phyloP scores from a whole-genome alignment of 139 green algal genomes.

The Protoeuglena noctilucae region DNA sequence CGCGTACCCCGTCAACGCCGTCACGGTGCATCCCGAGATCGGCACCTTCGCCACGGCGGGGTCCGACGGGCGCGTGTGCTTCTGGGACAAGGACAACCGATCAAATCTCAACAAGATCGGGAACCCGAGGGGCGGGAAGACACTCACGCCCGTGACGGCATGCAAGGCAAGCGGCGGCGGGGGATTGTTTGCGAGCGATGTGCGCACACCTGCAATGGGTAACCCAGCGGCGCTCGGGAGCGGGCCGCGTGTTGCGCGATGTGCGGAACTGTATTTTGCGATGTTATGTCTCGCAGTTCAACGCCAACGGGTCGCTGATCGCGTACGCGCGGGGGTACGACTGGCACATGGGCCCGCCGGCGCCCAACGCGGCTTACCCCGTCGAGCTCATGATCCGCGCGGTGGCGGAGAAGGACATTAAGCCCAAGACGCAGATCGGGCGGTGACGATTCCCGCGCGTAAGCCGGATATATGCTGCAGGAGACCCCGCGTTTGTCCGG shows the following conservation, averaged over 20 bases:
- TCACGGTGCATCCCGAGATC: neutral
- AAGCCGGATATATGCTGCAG: too few relatives aligned
- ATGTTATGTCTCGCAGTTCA: neutral
- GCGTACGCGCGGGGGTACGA: neutral
- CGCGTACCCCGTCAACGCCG: constrained; percentile 4
- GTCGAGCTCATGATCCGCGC: neutral
- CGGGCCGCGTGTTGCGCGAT: too few relatives aligned
- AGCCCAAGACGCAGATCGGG: neutral
- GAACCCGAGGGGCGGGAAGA: too few relatives aligned
- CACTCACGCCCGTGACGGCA: neutral
- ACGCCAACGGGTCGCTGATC: neutral
- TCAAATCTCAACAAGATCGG: constrained; percentile 2
- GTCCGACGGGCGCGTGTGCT: neutral
- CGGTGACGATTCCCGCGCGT: too few relatives aligned
- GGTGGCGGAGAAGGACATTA: neutral
- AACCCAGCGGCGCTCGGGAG: neutral
- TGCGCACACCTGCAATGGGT: neutral
- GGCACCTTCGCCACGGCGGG: constrained; percentile 5
- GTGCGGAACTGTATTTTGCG: too few relatives aligned
- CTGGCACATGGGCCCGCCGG: neutral
- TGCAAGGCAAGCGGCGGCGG: neutral
- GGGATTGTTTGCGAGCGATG: too few relatives aligned
- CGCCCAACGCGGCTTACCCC: neutral
- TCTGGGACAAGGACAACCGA: constrained; percentile 7
- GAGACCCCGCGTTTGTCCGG: too few relatives aligned